These are phyloP conservation scores for Amaranthus tricolor DNA, from an alignment of 179 eudicot genomes.

Conservation along the genomic window DNA sequence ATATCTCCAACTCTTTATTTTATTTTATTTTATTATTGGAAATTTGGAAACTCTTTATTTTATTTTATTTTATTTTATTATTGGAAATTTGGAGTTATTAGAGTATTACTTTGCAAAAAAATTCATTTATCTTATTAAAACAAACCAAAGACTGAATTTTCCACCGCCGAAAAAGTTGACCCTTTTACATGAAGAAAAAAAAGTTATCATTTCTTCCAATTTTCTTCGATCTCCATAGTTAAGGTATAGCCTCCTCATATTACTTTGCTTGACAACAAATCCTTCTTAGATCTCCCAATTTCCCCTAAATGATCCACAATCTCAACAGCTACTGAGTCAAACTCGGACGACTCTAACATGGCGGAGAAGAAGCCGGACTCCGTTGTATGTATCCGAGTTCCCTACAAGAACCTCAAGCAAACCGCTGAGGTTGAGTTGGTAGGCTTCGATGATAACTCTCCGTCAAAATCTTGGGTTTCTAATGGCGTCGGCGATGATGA, in stretches of 20 bases:
- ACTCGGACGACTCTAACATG: conserved; percentile 14
- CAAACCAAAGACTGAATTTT: too few species aligned
- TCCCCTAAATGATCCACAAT: neutral
- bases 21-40: too few species aligned
- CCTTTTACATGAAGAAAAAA: too few species aligned
- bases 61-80: too few species aligned
- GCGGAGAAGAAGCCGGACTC: conserved; percentile 38
- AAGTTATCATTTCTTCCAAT: too few species aligned
- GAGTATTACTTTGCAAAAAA: too few species aligned
- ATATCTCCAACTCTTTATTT: too few species aligned
- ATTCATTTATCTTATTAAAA: too few species aligned
- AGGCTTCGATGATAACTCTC: conserved; percentile 30
- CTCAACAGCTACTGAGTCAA: conserved; percentile 21
- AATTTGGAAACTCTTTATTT: too few species aligned
- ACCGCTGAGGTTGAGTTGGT: conserved; percentile 57
- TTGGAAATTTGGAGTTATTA: too few species aligned
- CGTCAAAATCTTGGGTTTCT: conserved; percentile 25
- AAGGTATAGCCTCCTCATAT: neutral
- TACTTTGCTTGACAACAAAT: conserved; percentile 9
- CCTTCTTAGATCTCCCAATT: neutral
- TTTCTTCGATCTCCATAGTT: too few species aligned
- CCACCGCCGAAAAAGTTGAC: too few species aligned
- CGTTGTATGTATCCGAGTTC: conserved; percentile 65
- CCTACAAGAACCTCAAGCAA: conserved; percentile 58
- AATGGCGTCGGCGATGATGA: conserved; percentile 26